These are phyloP conservation scores for Jackrogersella minutella DNA, from an alignment of 495 filamentous ascomycete species.

Conservation along the genomic window DNA sequence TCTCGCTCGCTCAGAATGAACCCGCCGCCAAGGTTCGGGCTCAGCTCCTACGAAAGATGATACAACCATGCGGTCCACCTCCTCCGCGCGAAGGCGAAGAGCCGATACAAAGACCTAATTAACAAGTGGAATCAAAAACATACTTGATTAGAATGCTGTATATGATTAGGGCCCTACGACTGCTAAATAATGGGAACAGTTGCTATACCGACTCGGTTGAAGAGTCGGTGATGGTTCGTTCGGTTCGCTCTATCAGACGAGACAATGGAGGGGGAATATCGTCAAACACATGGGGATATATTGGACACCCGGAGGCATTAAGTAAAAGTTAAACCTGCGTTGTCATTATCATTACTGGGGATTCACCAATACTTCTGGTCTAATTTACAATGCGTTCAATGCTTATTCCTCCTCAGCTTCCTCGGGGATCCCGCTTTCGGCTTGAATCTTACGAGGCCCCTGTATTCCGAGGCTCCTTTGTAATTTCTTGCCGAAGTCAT, in stretches of 20 bases:
- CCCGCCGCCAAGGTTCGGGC: slow-evolving; percentile 79
- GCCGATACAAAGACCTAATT: slow-evolving; percentile 17
- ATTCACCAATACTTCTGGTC: not conserved
- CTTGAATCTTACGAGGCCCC: slow-evolving; percentile 22
- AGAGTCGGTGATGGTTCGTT: not conserved
- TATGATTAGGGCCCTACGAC: not conserved
- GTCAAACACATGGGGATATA: not conserved
- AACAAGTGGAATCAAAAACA: no score
- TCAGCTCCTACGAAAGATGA: slow-evolving; percentile 89
- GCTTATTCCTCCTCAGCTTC: no score
- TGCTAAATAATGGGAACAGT: not conserved
- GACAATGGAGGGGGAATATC: not conserved
- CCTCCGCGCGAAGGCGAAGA: slow-evolving; percentile 68
- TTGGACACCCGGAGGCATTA: not conserved
- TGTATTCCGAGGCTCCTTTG: slow-evolving; percentile 62
- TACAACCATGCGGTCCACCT: slow-evolving; percentile 86
- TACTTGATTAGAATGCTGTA: not conserved
- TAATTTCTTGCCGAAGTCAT: slow-evolving; percentile 62
- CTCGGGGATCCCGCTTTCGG: slow-evolving; percentile 44
- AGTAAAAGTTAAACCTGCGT: not conserved
- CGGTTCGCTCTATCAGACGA: not conserved
- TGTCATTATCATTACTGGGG: not conserved
- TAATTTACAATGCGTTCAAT: not conserved
- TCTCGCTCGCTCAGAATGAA: slow-evolving; percentile 87
- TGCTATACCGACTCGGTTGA: not conserved